Evolutionary conservation across 1,284 basidiomycete genomes (phyloP).

Genomic region (Kalmanozyma brasiliensis): DNA sequence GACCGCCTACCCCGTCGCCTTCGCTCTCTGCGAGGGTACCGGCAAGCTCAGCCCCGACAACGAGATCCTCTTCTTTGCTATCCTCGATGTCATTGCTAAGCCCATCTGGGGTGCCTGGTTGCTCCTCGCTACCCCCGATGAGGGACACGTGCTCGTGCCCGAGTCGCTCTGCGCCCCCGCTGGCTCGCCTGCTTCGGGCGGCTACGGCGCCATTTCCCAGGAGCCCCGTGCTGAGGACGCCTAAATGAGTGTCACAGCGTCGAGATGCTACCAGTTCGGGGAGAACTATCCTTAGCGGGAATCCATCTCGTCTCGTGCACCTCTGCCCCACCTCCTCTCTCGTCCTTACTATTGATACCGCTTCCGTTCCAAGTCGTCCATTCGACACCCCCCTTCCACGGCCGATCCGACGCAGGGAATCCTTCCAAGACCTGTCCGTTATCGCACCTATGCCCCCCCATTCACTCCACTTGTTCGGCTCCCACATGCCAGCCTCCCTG

Average conservation of each 20-base stretch:
- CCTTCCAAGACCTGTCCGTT: too few species aligned
- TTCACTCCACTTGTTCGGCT: too few species aligned
- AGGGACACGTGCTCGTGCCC: slow-evolving; percentile 58
- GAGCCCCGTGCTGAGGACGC: slow-evolving; percentile 56
- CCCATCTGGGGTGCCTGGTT: slow-evolving; percentile 59
- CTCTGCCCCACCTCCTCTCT: too few species aligned
- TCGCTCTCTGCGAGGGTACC: slow-evolving; percentile 55
- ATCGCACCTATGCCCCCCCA: neutral
- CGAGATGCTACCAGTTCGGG: too few species aligned
- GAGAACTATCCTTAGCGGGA: too few species aligned
- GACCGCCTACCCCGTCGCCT: slow-evolving; percentile 55
- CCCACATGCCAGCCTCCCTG: too few species aligned
- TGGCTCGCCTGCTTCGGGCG: slow-evolving; percentile 41
- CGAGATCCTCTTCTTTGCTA: slow-evolving; percentile 58
- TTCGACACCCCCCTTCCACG: too few species aligned
- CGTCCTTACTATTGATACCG: too few species aligned
- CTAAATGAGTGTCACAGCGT: slow-evolving; percentile 23
- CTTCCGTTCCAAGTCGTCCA: too few species aligned
- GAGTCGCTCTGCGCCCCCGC: slow-evolving; percentile 48
- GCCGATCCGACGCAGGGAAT: too few species aligned
- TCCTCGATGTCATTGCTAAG: slow-evolving; percentile 59
- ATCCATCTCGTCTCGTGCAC: neutral
- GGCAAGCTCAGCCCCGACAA: slow-evolving; percentile 52
- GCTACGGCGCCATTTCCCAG: slow-evolving; percentile 55
- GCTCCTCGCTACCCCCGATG: slow-evolving; percentile 51